These are phyloP conservation scores for Selenicereus undatus DNA, from an alignment of 148 eudicot species.

Conservation along the genomic window DNA sequence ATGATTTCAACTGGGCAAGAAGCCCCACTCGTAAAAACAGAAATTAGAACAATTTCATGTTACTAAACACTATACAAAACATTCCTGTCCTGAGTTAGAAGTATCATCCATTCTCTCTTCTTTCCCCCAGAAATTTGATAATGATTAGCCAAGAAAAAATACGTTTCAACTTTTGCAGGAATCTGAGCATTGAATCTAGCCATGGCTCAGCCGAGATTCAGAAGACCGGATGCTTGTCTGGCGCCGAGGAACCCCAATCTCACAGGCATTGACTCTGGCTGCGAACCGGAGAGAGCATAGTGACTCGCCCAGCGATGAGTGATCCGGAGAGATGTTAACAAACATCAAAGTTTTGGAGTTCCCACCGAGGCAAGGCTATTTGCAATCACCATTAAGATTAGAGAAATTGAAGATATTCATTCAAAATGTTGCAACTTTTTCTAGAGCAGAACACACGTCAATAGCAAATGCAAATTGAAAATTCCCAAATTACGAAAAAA, in stretches of 20 bases:
- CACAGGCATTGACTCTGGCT: constrained; percentile 88
- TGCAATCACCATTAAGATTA: constrained; percentile 10
- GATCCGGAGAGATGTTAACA: constrained; percentile 83
- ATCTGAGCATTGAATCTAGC: constrained; percentile 32
- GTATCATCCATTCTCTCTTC: constrained; percentile 12
- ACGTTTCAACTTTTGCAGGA: constrained; percentile 22
- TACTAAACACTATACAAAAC: constrained; percentile 41
- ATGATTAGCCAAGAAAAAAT: constrained; percentile 29
- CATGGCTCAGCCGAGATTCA: constrained; percentile 69
- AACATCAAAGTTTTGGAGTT: constrained; percentile 96
- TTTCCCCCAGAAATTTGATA: constrained; percentile 1
- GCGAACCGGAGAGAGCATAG: constrained; percentile 91
- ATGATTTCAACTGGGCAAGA: constrained; percentile 23
- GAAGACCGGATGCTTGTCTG: constrained; percentile 61
- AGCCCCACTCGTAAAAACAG: constrained; percentile 24
- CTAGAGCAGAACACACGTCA: background rate
- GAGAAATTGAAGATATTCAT: background rate
- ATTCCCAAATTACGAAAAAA: background rate
- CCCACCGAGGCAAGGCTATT: constrained; percentile 97
- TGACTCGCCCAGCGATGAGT: constrained; percentile 70
- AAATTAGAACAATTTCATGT: constrained; percentile 30
- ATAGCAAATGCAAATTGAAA: background rate
- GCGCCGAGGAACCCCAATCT: constrained; percentile 83
- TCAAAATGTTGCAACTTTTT: background rate
- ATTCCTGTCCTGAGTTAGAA: constrained; percentile 44